A percentile compares a stretch with the other conserved stretches of the same genome.
Evolutionary conservation across 108 stramenopile species (phyloP).

Genomic region (Asterionellopsis glacialis): DNA sequence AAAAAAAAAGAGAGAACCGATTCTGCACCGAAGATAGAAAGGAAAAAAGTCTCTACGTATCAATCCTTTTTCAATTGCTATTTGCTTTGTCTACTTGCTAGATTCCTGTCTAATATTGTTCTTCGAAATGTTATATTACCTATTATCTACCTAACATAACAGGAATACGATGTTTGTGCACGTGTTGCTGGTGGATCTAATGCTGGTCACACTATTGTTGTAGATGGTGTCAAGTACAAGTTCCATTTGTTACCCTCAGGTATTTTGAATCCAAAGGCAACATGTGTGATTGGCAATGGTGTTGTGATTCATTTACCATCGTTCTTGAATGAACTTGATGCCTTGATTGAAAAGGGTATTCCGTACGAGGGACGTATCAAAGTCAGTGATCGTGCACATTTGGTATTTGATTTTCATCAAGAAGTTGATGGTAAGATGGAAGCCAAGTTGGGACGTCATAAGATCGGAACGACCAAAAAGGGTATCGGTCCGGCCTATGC

Average conservation of each 20-base stretch:
- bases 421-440: constrained; percentile 88
- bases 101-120: too few relatives aligned
- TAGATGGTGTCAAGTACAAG: constrained; percentile 94
- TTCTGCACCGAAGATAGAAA: too few relatives aligned
- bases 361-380: constrained; percentile 82
- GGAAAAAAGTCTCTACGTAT: too few relatives aligned
- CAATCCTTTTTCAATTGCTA: too few relatives aligned
- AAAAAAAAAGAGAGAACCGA: too few relatives aligned
- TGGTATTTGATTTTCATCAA: constrained; percentile 99
- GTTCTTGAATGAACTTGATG: constrained; percentile 89
- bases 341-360: constrained; percentile 69
- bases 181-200: constrained; percentile 97
- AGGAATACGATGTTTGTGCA: constrained; percentile 94
- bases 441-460: constrained; percentile 75
- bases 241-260: constrained; percentile 98
- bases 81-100: too few relatives aligned
- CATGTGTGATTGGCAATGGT: constrained; percentile 96
- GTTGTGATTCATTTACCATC: constrained; percentile 95
- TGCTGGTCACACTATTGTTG: constrained; percentile 97
- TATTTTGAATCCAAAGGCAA: constrained; percentile 86
- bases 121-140: too few relatives aligned
- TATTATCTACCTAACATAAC: too few relatives aligned
- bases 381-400: constrained; percentile 94
- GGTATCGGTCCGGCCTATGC: constrained; percentile 99
- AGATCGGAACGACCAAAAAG: constrained; percentile 96